phyloP scores from a whole-genome alignment of 257 asterid species.

The Solanum chmielewskii region DNA sequence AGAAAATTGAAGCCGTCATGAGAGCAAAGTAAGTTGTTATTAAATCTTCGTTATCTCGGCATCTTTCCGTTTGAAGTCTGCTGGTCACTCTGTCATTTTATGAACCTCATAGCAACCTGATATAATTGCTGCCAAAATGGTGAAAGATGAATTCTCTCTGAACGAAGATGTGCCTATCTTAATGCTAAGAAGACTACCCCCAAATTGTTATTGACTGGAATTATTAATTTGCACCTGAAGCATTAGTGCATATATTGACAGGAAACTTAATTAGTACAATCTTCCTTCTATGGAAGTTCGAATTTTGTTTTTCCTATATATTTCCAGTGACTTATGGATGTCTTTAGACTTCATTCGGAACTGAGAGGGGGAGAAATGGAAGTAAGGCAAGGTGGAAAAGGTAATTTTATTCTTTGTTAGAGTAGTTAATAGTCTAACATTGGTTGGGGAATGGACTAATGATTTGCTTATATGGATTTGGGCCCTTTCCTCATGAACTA shows the following conservation, averaged over 20 bases:
- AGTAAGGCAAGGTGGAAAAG: neutral
- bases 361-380: neutral
- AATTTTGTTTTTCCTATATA: neutral
- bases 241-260: neutral
- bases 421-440: neutral
- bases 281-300: neutral
- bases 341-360: neutral
- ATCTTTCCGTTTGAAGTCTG: neutral
- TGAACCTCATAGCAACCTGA: neutral
- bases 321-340: neutral
- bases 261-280: neutral
- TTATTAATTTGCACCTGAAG: neutral
- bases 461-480: neutral
- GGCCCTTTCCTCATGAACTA: neutral
- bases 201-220: neutral
- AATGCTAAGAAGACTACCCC: neutral
- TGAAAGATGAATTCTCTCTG: neutral
- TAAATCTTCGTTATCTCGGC: neutral
- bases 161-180: neutral
- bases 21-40: slow-evolving; percentile 73
- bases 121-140: neutral
- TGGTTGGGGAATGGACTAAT: neutral
- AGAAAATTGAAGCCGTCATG: slow-evolving; percentile 39
- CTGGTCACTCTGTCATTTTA: neutral
- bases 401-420: neutral